A percentile compares a stretch with the other conserved stretches of the same genome.
Conservation (phyloP, 2,329 filamentous ascomycete genomes). For the Colletotrichum sp. region DNA sequence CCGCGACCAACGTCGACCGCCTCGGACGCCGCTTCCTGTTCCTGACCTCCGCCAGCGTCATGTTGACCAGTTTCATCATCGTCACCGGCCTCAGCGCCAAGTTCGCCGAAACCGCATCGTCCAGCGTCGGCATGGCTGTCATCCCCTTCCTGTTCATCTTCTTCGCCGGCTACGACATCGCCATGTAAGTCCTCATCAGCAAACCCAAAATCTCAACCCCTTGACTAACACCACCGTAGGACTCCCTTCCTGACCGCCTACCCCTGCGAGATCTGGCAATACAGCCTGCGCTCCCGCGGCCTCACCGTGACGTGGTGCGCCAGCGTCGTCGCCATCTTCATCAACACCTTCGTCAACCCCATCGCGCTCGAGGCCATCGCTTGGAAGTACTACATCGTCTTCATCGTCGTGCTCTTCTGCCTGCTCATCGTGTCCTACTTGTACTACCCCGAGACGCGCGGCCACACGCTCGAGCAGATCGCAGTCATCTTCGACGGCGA, state of each 20-base stretch:
- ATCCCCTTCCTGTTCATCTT: slow-evolving; percentile 45
- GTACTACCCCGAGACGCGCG: slow-evolving; percentile 13
- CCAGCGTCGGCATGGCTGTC: slow-evolving; percentile 29
- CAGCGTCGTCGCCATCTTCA: slow-evolving; percentile 8
- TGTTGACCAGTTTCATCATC: slow-evolving; percentile 13
- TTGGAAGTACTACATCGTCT: slow-evolving; percentile 52
- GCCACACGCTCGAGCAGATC: slow-evolving; percentile 18
- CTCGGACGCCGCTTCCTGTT: slow-evolving; percentile 16
- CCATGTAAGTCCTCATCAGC: not conserved
- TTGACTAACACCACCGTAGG: not conserved
- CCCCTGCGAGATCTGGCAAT: slow-evolving; percentile 18
- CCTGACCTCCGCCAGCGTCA: slow-evolving; percentile 9
- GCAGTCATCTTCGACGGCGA: slow-evolving; percentile 17
- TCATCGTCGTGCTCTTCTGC: slow-evolving; percentile 35
- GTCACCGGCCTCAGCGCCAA: slow-evolving; percentile 14
- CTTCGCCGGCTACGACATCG: slow-evolving; percentile 31
- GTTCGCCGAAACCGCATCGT: slow-evolving; percentile 23
- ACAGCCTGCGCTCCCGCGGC: slow-evolving; percentile 3
- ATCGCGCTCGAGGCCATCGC: slow-evolving; percentile 43
- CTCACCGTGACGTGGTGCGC: slow-evolving; percentile 13
- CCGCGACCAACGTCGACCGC: slow-evolving; percentile 14
- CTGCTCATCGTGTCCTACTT: slow-evolving; percentile 8
- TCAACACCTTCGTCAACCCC: slow-evolving; percentile 44
- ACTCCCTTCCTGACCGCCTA: slow-evolving; percentile 12
- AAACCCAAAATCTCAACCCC: no score